Evolutionary conservation across 495 filamentous ascomycete genomes (phyloP).

Genomic region (Penicillium longicatenatum): DNA sequence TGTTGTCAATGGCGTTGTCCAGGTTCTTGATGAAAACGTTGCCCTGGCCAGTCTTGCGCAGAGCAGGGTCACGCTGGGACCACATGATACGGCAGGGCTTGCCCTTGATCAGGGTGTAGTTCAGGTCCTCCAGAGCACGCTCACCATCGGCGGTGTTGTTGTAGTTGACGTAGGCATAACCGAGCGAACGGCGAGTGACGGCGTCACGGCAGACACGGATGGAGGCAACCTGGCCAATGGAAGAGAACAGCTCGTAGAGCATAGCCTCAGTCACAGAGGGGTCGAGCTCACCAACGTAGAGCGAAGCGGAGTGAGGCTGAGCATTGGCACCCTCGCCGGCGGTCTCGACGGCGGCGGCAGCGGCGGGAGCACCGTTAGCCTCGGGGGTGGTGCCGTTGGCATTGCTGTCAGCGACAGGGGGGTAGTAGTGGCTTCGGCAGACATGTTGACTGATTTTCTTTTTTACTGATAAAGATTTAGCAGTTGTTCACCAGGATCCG

Average conservation of each 20-base stretch:
- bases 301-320: slow-evolving; percentile 90
- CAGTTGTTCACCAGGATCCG: slow-evolving; percentile 12
- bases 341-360: slow-evolving; percentile 33
- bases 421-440: slow-evolving; percentile 48
- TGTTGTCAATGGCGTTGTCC: slow-evolving; percentile 98
- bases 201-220: slow-evolving; percentile 99
- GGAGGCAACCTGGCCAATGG: slow-evolving; percentile 97
- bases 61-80: slow-evolving; percentile 98
- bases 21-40: slow-evolving; percentile 99
- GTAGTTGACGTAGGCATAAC: slow-evolving; percentile 99
- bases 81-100: slow-evolving; percentile 99
- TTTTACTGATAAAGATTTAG: slow-evolving; percentile 16
- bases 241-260: slow-evolving; percentile 99
- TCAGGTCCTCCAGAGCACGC: slow-evolving; percentile 97
- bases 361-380: slow-evolving; percentile 34
- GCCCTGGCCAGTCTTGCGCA: slow-evolving; percentile 98
- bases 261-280: slow-evolving; percentile 97
- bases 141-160: slow-evolving; percentile 96
- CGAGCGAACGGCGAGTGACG: slow-evolving; percentile 96
- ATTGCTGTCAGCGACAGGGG: slow-evolving; percentile 40
- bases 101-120: slow-evolving; percentile 99
- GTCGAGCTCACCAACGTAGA: slow-evolving; percentile 99
- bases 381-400: slow-evolving; percentile 44
- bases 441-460: slow-evolving; percentile 43
- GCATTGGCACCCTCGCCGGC: slow-evolving; percentile 60